Conservation (phyloP, 306 rosid genomes). For the Lupinus albus region DNA sequence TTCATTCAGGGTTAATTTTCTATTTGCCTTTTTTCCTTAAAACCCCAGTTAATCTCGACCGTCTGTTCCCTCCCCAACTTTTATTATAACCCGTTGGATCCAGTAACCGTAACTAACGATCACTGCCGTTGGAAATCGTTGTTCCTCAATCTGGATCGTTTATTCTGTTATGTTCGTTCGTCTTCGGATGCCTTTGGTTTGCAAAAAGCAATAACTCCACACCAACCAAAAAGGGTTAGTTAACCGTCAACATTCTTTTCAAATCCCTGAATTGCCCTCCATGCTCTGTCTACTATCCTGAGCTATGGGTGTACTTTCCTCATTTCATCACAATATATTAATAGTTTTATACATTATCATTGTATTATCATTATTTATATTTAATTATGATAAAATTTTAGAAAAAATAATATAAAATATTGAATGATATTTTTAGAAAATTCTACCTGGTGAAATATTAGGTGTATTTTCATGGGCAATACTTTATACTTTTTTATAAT, state of each 20-base stretch:
- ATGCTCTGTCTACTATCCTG: fast-evolving
- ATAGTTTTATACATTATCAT: no score
- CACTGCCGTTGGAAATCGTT: slow-evolving; percentile 57
- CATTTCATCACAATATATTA: no score
- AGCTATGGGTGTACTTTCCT: slow-evolving; percentile 23
- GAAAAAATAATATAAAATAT: no score
- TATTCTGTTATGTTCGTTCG: slow-evolving; percentile 56
- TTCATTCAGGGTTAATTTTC: slow-evolving; percentile 37
- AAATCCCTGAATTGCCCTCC: slow-evolving; percentile 47
- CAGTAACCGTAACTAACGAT: slow-evolving; percentile 35
- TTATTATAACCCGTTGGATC: slow-evolving; percentile 46
- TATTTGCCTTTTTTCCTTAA: not conserved
- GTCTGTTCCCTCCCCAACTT: slow-evolving; percentile 8
- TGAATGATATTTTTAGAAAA: not conserved
- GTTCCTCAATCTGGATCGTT: slow-evolving; percentile 69
- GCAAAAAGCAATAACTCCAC: no score
- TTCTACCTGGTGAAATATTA: not conserved
- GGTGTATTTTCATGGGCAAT: no score
- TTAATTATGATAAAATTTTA: no score
- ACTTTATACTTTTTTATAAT: no score
- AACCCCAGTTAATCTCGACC: slow-evolving; percentile 44
- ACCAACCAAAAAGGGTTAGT: not conserved
- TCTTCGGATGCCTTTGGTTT: slow-evolving; percentile 55
- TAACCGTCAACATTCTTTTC: slow-evolving; percentile 39
- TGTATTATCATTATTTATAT: no score